These are phyloP conservation scores for Hypoxylon sp. DNA, from an alignment of 2,329 filamentous ascomycete genomes.

Conservation along the genomic window DNA sequence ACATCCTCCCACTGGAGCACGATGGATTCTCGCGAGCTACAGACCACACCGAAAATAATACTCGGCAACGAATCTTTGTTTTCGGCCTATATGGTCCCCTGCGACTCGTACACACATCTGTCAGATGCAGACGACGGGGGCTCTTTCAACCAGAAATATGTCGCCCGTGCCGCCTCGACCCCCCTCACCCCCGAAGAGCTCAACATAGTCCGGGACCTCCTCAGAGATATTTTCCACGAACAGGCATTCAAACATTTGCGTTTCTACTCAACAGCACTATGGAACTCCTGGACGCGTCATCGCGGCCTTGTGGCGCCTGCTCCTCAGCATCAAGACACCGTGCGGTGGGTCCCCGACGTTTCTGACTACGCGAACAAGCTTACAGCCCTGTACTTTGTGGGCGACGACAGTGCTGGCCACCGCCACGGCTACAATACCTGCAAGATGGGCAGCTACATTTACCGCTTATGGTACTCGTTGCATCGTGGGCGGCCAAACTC, in stretches of 20 bases:
- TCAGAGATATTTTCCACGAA: conserved; percentile 20
- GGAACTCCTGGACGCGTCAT: conserved; percentile 14
- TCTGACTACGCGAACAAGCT: conserved; percentile 25
- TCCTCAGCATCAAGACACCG: conserved; percentile 15
- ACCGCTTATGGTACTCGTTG: conserved; percentile 18
- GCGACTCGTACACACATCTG: conserved; percentile 16
- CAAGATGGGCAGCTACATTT: conserved; percentile 19
- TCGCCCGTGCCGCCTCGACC: conserved; percentile 7
- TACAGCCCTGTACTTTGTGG: conserved; percentile 27
- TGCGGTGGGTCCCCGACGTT: conserved; percentile 10
- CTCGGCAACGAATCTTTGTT: conserved; percentile 11
- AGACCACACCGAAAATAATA: conserved; percentile 9
- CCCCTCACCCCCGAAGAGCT: conserved; percentile 17
- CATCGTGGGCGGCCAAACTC: conserved; percentile 20
- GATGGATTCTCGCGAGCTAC: conserved; percentile 10
- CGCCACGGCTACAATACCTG: conserved; percentile 14
- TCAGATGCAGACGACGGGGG: background rate
- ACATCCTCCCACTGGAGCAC: conserved; percentile 7
- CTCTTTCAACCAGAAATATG: conserved; percentile 26
- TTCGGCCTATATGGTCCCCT: conserved; percentile 15
- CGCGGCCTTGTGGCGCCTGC: conserved; percentile 10
- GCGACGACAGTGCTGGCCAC: conserved; percentile 7
- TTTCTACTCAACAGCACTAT: conserved; percentile 3
- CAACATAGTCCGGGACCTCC: conserved; percentile 14
- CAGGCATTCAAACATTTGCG: conserved; percentile 6